These are phyloP conservation scores for Tritrichomonas foetus DNA, from an alignment of 208 protist genomes.

Conservation along the genomic window DNA sequence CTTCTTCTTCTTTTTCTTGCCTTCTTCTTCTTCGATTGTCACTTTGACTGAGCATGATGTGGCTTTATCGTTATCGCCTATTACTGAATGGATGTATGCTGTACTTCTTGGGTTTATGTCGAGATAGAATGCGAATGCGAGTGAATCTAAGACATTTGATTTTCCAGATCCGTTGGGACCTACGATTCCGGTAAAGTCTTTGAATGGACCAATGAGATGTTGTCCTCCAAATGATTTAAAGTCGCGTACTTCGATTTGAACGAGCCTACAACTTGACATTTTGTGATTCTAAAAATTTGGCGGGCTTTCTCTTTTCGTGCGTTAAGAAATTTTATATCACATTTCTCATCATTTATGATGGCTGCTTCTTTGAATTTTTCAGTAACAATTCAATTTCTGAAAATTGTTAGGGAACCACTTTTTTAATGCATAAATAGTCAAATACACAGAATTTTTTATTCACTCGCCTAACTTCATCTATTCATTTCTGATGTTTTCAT, in stretches of 20 bases:
- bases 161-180: constrained; percentile 50
- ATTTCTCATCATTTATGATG: too few relatives aligned
- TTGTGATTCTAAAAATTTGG: not conserved
- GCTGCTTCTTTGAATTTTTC: too few relatives aligned
- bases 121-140: constrained; percentile 38
- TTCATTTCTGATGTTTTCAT: too few relatives aligned
- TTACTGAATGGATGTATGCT: not conserved
- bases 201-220: constrained; percentile 48
- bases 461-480: too few relatives aligned
- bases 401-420: too few relatives aligned
- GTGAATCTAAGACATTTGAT: constrained; percentile 51
- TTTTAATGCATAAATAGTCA: too few relatives aligned
- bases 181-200: constrained; percentile 45
- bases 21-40: constrained; percentile 27
- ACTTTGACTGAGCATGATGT: constrained; percentile 43
- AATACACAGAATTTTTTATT: too few relatives aligned
- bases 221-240: constrained; percentile 50
- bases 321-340: too few relatives aligned
- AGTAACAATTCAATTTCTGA: too few relatives aligned
- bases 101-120: constrained; percentile 15
- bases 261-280: not conserved
- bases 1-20: not conserved
- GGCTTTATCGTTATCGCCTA: not conserved
- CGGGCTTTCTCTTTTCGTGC: too few relatives aligned
- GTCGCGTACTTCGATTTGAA: not conserved